Evolutionary conservation across 2,329 filamentous ascomycete species (phyloP), one percentile per base, ranked within the genome.

Genomic region (Claviceps sp.): DNA sequence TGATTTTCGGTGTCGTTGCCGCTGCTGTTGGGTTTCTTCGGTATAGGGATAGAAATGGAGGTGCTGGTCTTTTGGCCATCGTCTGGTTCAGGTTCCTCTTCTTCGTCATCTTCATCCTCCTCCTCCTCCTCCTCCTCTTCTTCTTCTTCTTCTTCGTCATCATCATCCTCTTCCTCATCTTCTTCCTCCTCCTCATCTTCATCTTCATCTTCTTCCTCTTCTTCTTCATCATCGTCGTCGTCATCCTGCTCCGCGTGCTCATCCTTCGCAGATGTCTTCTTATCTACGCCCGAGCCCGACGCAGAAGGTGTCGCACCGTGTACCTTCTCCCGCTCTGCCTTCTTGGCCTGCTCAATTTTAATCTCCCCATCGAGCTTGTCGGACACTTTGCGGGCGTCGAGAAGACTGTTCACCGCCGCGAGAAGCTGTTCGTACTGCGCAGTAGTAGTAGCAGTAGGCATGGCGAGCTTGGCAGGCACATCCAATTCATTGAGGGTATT

Each of bases 361-460:
- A 87, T 76, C 67, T 91, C 87, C 13, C 74, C 78, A 56, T 88
- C 83, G 36, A 90, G 72, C 70, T 89, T 89, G 65, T 93, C 87
- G 16, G 77, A 75, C 30, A 85, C 69, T 70, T 90, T 91, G 54
- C 84, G 74, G 54, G 85, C 72, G 56, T 93, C 87, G 4, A 93
- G 74, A 26, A 93, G 69, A 38, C 74, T 70, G 51, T 81, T 78
- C 41, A 93, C 84, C 46, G 79, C 78, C n/a, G 67, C 70, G 52
- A 90, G 76, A 2, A 93, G 73, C 55, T 72, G 70, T 66, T 91
- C 87, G 61, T 87, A 91, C 55, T 81, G 77, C 48, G 79, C 77
- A 5, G 84, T 82, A 0, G 89, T 85, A 6, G 75, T 73, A n/a
- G 75, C 75, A 1, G 87, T 91, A 0, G 87, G 85, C 76, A 93